Percentiles rank a stretch among this genome's conserved stretches.
phyloP scores from a whole-genome alignment of 106 monocot genomes.

The Acanthochlamys bracteata region DNA sequence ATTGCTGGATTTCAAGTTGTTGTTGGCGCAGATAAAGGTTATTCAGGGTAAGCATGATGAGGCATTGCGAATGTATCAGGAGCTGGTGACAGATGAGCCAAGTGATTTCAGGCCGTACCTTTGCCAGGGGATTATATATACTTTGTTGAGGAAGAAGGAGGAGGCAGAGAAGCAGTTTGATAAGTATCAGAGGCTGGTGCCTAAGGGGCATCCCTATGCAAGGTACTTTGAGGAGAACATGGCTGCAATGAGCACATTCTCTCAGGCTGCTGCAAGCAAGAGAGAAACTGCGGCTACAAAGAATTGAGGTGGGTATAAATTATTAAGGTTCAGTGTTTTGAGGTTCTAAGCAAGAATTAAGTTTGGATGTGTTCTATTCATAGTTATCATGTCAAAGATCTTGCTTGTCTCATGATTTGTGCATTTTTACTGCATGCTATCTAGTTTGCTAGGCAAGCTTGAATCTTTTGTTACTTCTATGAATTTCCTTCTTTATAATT shows the following conservation, averaged over 20 bases:
- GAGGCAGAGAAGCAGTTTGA: slow-evolving; percentile 77
- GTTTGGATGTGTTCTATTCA: no score
- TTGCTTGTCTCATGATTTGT: no score
- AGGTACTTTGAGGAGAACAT: slow-evolving; percentile 59
- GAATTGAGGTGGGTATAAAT: slow-evolving; percentile 16
- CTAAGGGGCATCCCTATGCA: slow-evolving; percentile 60
- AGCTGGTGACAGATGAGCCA: slow-evolving; percentile 63
- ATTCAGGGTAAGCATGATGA: slow-evolving; percentile 47
- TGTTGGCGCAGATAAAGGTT: slow-evolving; percentile 61
- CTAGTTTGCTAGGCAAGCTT: no score
- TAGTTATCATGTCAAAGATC: no score
- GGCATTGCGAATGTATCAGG: slow-evolving; percentile 51
- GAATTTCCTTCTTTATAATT: no score
- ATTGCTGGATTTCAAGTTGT: slow-evolving; percentile 65
- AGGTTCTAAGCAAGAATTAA: no score
- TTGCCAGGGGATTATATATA: slow-evolving; percentile 70
- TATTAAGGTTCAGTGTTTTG: slow-evolving; percentile 2
- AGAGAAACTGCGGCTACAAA: slow-evolving; percentile 19
- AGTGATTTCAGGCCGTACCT: slow-evolving; percentile 80
- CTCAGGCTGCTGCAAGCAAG: slow-evolving; percentile 35
- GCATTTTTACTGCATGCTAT: no score
- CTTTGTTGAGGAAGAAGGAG: slow-evolving; percentile 47
- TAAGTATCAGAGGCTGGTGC: slow-evolving; percentile 62
- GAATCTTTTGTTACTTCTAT: no score
- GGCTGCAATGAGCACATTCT: slow-evolving; percentile 51